Evolutionary conservation across 2,329 filamentous ascomycete genomes (phyloP), one percentile per base, ranked within the genome.

Genomic region (Trichophyton schoenleinii): DNA sequence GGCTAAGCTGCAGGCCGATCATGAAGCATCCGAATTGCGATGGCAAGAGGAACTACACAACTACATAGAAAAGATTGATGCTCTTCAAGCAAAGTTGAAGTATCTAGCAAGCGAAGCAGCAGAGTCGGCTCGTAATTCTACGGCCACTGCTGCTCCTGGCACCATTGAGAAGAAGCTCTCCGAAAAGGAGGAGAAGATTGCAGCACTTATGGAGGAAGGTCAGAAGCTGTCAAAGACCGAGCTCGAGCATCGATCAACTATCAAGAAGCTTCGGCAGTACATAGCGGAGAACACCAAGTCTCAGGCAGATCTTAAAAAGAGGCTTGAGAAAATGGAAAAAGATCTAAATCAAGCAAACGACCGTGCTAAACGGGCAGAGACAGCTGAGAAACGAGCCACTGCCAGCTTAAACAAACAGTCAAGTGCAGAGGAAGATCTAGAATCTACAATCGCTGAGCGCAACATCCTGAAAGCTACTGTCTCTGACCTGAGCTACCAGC

Each of bases 101-200:
- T 96, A 95, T 69, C 78, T 99, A 11, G 86, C 91, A 1, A 87
- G 87, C 64, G 88, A 91, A 69, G 86, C 88, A 11, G 83, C 87
- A 0, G 87, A 91, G 36, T 80, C 86, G 0, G 89, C 94, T 1
- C 87, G 86, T 69, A 83, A 84, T 66, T 81, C 85, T 5, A 85
- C 83, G 1, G 76, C 80, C n/a, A 77, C 80, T 25, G 84, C 87
- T 0, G 77, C 82, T 1, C 70, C 82, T 0, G 87, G 87, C 4
- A 88, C 85, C 61, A 62, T 79, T 1, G 88, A 95, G 66, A 89
- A 87, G 71, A 91, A 88, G 69, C 73, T 97, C 13, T 88, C 89
- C 0, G 91, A 95, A 68, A 95, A 91, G 70, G 91, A 97, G 68
- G 86, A 92, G 67, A 89, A 89, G 71, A 95, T 97, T 68, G 89